A percentile compares a stretch with the other conserved stretches of the same genome.
Evolutionary conservation across 202 grass and related monocot genomes (phyloP).

Genomic region (Zoysia matrella): DNA sequence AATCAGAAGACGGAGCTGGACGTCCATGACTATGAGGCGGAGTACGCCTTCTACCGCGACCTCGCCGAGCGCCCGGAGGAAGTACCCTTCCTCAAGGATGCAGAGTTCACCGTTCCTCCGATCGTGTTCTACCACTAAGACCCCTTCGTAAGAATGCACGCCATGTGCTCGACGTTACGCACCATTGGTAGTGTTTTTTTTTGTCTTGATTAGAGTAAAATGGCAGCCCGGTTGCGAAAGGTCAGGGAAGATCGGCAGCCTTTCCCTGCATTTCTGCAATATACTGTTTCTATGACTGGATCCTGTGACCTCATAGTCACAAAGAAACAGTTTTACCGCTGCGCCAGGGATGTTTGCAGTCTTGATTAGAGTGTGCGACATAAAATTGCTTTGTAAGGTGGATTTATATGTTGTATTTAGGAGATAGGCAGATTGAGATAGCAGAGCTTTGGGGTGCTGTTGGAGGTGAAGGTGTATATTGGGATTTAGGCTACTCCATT

Average conservation of each 20-base stretch:
- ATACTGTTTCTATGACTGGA: too few relatives aligned
- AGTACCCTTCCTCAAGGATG: constrained; percentile 87
- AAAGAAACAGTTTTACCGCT: too few relatives aligned
- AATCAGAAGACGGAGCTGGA: constrained; percentile 90
- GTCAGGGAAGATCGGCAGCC: too few relatives aligned
- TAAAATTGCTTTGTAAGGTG: constrained; percentile 41
- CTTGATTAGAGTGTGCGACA: constrained; percentile 24
- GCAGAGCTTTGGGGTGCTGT: constrained; percentile 19
- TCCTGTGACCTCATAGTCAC: too few relatives aligned
- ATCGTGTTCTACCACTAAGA: constrained; percentile 77
- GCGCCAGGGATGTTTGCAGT: too few relatives aligned
- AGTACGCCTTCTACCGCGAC: constrained; percentile 85
- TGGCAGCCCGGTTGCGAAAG: too few relatives aligned
- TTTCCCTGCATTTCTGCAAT: too few relatives aligned
- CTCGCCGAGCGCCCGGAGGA: constrained; percentile 68
- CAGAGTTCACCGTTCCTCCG: constrained; percentile 58
- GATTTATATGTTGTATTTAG: constrained; percentile 48
- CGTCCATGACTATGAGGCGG: constrained; percentile 92
- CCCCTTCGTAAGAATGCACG: background rate
- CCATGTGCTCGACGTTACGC: constrained; percentile 46
- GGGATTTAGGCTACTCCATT: constrained; percentile 49
- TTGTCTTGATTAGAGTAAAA: too few relatives aligned
- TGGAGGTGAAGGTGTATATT: constrained; percentile 48
- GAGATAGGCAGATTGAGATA: constrained; percentile 42
- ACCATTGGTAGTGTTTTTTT: background rate